These are phyloP conservation scores for Daedalea quercina DNA, from an alignment of 768 basidiomycete genomes.

Conservation along the genomic window DNA sequence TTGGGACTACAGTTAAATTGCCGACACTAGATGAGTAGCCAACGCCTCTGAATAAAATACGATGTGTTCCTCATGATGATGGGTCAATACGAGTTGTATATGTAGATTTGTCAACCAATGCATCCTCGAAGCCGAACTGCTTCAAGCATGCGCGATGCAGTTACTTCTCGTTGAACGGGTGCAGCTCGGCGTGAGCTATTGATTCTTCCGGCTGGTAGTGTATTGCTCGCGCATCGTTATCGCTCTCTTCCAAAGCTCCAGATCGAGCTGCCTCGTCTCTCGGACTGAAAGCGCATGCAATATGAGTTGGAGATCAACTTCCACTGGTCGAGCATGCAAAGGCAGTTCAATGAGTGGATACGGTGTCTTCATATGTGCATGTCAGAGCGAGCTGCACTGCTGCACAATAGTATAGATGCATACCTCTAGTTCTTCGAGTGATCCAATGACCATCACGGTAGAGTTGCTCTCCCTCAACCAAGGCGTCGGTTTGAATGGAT, in stretches of 20 bases:
- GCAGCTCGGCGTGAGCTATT: too few species aligned
- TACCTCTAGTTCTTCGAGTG: constrained; percentile 46
- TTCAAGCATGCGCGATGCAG: too few species aligned
- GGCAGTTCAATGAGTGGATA: constrained; percentile 7
- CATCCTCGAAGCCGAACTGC: too few species aligned
- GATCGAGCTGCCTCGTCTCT: constrained; percentile 40
- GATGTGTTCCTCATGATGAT: too few species aligned
- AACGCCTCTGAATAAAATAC: too few species aligned
- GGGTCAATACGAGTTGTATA: too few species aligned
- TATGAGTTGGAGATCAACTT: constrained; percentile 38
- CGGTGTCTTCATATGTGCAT: not conserved
- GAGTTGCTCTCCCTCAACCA: constrained; percentile 52
- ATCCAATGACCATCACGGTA: constrained; percentile 49
- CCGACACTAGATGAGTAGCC: too few species aligned
- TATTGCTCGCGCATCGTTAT: constrained; percentile 8
- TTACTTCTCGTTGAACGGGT: too few species aligned
- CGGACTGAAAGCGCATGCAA: constrained; percentile 49
- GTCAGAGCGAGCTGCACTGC: not conserved
- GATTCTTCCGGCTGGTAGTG: too few species aligned
- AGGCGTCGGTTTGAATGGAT: constrained; percentile 17
- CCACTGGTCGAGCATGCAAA: constrained; percentile 10
- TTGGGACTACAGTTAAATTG: too few species aligned
- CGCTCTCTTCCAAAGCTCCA: constrained; percentile 36
- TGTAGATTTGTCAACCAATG: too few species aligned
- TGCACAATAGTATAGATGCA: constrained; percentile 13